A percentile compares a stretch with the other conserved stretches of the same genome.
Conservation (phyloP, 768 basidiomycete species). For the Dentipellis sp. region DNA sequence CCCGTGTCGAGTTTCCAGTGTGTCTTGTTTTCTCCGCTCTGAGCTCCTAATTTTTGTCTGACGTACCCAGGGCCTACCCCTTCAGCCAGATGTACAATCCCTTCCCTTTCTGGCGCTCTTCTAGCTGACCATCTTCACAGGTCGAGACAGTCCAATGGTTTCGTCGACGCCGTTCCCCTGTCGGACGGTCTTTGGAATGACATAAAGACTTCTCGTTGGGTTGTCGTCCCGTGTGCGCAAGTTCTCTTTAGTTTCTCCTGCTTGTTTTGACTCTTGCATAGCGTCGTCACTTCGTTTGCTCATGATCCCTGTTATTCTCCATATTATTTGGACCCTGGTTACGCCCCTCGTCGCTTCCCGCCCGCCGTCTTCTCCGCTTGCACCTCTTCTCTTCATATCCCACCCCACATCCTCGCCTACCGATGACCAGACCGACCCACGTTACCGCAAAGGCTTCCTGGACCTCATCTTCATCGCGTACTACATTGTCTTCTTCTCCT, state of each 20-base stretch:
- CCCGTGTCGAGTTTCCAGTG: too few relatives aligned
- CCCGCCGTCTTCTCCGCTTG: constrained; percentile 62
- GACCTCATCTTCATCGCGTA: constrained; percentile 78
- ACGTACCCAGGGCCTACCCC: too few relatives aligned
- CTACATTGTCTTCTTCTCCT: constrained; percentile 83
- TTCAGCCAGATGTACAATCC: too few relatives aligned
- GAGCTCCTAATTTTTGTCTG: too few relatives aligned
- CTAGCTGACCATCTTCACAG: constrained; percentile 2
- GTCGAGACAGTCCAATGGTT: not conserved
- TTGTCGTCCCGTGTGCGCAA: constrained; percentile 60
- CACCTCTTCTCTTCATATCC: constrained; percentile 61
- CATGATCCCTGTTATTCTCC: constrained; percentile 48
- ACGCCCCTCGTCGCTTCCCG: constrained; percentile 36
- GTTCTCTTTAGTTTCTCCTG: constrained; percentile 28
- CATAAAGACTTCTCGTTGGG: constrained; percentile 54
- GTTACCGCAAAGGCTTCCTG: constrained; percentile 62
- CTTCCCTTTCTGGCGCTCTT: too few relatives aligned
- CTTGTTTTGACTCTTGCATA: constrained; percentile 24
- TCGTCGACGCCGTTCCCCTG: constrained; percentile 9
- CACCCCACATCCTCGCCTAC: constrained; percentile 44
- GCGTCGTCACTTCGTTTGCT: constrained; percentile 63
- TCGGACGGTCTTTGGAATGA: constrained; percentile 40
- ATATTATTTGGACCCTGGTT: constrained; percentile 53
- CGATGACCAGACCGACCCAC: constrained; percentile 35
- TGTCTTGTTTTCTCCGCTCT: too few relatives aligned